These are phyloP conservation scores for Monosporozyma servazzii DNA, from an alignment of 805 yeast species.

Conservation along the genomic window DNA sequence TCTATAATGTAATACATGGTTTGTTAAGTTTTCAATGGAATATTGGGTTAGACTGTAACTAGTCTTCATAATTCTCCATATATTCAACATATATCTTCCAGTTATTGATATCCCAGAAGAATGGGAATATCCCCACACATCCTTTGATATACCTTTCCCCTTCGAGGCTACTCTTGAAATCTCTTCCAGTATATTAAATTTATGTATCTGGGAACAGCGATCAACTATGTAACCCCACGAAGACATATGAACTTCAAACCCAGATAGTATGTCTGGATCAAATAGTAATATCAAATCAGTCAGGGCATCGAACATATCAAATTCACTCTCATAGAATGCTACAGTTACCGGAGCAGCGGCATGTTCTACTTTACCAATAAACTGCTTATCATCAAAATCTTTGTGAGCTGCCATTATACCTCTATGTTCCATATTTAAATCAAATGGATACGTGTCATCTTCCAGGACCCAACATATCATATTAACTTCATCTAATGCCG, in stretches of 20 bases:
- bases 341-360: conserved; percentile 25
- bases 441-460: conserved; percentile 32
- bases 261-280: conserved; percentile 85
- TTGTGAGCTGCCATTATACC: conserved; percentile 30
- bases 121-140: conserved; percentile 75
- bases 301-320: conserved; percentile 47
- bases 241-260: conserved; percentile 67
- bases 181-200: conserved; percentile 45
- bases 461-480: conserved; percentile 60
- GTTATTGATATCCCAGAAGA: conserved; percentile 58
- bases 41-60: conserved; percentile 60
- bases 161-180: conserved; percentile 50
- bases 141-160: conserved; percentile 46
- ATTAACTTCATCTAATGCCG: conserved; percentile 46
- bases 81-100: conserved; percentile 77
- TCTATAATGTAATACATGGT: conserved; percentile 54
- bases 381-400: conserved; percentile 1
- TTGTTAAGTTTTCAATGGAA: conserved; percentile 67
- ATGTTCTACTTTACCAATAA: conserved; percentile 6
- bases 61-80: conserved; percentile 68
- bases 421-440: conserved; percentile 28
- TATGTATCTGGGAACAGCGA: conserved; percentile 39
- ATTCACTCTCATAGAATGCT: conserved; percentile 43
- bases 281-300: conserved; percentile 45
- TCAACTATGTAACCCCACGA: conserved; percentile 91